Evolutionary conservation across 2,329 filamentous ascomycete genomes (phyloP), one percentile per base, ranked within the genome.

Genomic region (Pyrenochaeta sp.): DNA sequence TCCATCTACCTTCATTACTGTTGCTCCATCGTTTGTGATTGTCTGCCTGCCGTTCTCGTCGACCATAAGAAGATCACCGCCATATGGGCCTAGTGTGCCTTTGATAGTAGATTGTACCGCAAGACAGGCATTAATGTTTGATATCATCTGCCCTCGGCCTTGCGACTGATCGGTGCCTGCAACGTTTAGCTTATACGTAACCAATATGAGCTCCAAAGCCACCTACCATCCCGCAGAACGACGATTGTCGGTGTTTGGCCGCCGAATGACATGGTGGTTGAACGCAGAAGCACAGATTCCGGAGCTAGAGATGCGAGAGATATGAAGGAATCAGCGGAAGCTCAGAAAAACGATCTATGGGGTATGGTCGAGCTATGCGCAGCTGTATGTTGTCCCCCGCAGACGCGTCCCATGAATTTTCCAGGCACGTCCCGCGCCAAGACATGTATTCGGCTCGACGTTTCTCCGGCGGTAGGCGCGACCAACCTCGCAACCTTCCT

Each of bases 1-100:
- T 44, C 10, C 51, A 54, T 80, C 69, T 78, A 92, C 91, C 89
- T 97, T 98, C 95, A 99, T 99, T 61, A 98, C 95, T 50, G 95
- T 99, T 48, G 95, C 95, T 76, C 95, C 95, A 83, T 99, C 95
- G 81, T 99, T 99, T 72, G 95, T 99, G 77, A 99, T 98, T 54
- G 95, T 99, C 83, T 97, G 93, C 79, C 83, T 90, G 79, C 95
- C 95, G 84, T 97, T 97, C 79, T 89, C 90, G 80, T 98, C 95
- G 55, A 98, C 94, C 82, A 99, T 90, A 78, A 99, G 85, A 77
- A 98, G 83, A 82, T 99, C 95, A 74, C 95, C 95, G 77, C 95
- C 95, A 81, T 98, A 99, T 34, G 95, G 95, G 40, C 95, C 95
- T 36, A 99, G 86, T 22, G 95, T 99, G 73, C 91, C 92, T 83